Base-by-base conservation (phyloP, 768 basidiomycete genomes). In the Pholiota microspora region DNA sequence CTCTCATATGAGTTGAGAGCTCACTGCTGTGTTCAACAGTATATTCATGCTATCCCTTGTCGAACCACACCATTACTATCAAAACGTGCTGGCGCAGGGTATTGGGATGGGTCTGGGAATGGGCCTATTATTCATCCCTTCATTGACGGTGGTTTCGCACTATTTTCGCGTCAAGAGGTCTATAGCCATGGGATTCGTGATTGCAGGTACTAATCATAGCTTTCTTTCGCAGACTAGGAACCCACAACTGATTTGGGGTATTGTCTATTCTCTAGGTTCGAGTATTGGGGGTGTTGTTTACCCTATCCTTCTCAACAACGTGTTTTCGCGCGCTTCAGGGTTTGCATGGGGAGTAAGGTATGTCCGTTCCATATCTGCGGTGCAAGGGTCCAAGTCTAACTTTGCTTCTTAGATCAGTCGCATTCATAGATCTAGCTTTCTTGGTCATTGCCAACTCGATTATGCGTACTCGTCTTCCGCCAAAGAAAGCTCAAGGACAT, bases 61-160 rank as follows among this genome's bases (percentile, higher is more conserved):
- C 0, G 67, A 79, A 54, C 78, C 78, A 0, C 68, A 76, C 40
- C 71, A 77, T 49, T 79, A 75, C 62, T 81, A 79, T 51, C 80
- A 82, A 57, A 71, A 76, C 15, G 78, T 84, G 58, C 70, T 85
- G 2, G 70, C 79, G 0, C 82, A 85, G 68, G 82, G 80, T 0
- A 65, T 84, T 6, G 82, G 79, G 0, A 77, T 79, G 71, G 84
- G 84, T 0, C 64, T 83, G 15, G 81, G 82, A 18, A 76, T 78
- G 69, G 83, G 83, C 0, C 57, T 83, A 31, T 71, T 82, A 58
- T 83, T 82, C 62, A 57, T 83, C 1, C 84, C 83, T 0, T 72
- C 77, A 7, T 62, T 82, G 23, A 74, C 77, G 12, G 70, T 83
- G n/a, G 71, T 78, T 6, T 76, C 80, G 3, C 83, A 84, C 54